Evolutionary conservation across 2,329 filamentous ascomycete species (phyloP).

Genomic region (Verticillium nonalfalfae): DNA sequence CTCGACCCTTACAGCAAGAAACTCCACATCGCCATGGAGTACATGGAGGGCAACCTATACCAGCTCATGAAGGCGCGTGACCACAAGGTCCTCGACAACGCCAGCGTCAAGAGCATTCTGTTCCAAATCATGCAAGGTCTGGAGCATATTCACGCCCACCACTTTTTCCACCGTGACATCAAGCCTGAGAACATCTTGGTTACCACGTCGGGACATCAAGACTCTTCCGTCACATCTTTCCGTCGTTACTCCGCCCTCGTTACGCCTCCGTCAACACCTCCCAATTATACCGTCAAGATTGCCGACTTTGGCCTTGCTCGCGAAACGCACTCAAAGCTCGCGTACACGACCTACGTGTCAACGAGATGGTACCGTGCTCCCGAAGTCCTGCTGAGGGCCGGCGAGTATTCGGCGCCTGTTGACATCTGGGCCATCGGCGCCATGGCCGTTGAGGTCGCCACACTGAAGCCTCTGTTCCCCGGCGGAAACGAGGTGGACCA

Average conservation of each 20-base stretch:
- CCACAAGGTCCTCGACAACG: slow-evolving; percentile 85
- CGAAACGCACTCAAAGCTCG: slow-evolving; percentile 92
- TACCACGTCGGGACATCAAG: slow-evolving; percentile 79
- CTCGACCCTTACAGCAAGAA: slow-evolving; percentile 94
- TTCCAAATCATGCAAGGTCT: slow-evolving; percentile 95
- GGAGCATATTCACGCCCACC: slow-evolving; percentile 94
- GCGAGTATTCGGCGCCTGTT: slow-evolving; percentile 94
- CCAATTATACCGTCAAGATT: slow-evolving; percentile 94
- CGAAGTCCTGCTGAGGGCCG: slow-evolving; percentile 86
- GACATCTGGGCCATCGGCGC: slow-evolving; percentile 98
- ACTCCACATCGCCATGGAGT: slow-evolving; percentile 97
- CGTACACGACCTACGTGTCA: slow-evolving; percentile 97
- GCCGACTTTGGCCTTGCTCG: slow-evolving; percentile 97
- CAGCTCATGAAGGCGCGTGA: slow-evolving; percentile 98
- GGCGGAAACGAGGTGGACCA: slow-evolving; percentile 98
- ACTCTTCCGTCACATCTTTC: slow-evolving; percentile 71
- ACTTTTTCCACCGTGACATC: slow-evolving; percentile 98
- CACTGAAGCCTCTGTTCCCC: slow-evolving; percentile 91
- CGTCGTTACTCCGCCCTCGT: slow-evolving; percentile 88
- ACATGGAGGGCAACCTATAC: slow-evolving; percentile 99
- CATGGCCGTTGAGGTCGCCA: slow-evolving; percentile 98
- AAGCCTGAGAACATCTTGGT: slow-evolving; percentile 99
- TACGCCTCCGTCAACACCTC: slow-evolving; percentile 90
- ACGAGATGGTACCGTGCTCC: slow-evolving; percentile 97
- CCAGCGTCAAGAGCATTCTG: slow-evolving; percentile 93